phyloP scores from a whole-genome alignment of 31 red algal genomes.

The Endocladia muricata region DNA sequence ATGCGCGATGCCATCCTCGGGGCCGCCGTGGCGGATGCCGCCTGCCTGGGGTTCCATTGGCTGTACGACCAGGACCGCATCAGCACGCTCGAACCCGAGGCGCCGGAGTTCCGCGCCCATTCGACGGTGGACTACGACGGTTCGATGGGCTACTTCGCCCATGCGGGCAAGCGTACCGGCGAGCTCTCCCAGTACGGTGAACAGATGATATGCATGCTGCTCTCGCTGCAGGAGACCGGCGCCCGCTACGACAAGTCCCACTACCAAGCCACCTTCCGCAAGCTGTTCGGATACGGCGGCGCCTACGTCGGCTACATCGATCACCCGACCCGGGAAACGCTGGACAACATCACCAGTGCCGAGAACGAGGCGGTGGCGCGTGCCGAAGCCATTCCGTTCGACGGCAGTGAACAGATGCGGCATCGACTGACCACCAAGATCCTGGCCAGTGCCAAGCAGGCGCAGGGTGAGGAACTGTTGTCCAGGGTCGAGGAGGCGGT shows the following conservation, averaged over 20 bases:
- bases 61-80: neutral
- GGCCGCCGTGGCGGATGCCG: neutral
- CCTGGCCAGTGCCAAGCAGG: neutral
- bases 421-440: slow-evolving; percentile 1
- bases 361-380: neutral
- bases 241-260: neutral
- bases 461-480: neutral
- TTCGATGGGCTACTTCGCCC: too few species aligned
- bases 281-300: neutral
- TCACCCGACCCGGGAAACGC: neutral
- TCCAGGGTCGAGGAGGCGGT: neutral
- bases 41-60: neutral
- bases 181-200: too few species aligned
- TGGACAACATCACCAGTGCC: slow-evolving; percentile 1
- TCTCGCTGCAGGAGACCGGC: neutral
- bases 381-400: neutral
- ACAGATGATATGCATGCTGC: too few species aligned
- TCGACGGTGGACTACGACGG: neutral
- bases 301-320: neutral
- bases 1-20: neutral
- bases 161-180: too few species aligned
- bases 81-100: neutral
- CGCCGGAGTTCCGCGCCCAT: neutral
- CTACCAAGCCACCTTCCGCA: neutral
- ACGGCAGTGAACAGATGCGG: neutral